Evolutionary conservation across 2,329 filamentous ascomycete genomes (phyloP), one percentile per base, ranked within the genome.

Genomic region (Aspergillus carbonarius): DNA sequence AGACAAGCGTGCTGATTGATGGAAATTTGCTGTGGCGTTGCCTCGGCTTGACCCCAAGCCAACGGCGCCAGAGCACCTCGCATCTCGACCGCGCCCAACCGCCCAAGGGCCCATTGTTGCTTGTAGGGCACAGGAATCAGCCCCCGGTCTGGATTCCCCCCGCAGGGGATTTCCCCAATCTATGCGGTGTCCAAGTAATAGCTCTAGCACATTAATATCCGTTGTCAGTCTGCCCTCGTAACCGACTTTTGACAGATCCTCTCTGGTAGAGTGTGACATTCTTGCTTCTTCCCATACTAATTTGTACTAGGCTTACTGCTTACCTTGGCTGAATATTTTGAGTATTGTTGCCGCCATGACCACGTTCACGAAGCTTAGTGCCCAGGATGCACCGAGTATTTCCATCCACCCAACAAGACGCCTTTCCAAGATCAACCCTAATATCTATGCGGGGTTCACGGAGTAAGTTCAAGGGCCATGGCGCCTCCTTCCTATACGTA

Each of bases 381-480:
- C 86, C 57, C 80, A 80, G 63, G 83, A 88, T 65, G 81, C 76
- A 60, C 83, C 89, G 48, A 82, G 82, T 64, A 89, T 92, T 68
- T 83, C 83, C 55, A 78, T 93, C 59, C 85, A 91, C 70, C 79
- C 88, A 5, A 73, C 77, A 15, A 83, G 89, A 72, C 85, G 83
- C 65, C 76, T 93, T 55, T 88, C 88, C 59, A 87, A 87, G 71
- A 91, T 95, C 69, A 87, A 92, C 69, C 85, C 89, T 60, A 91
- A 91, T 70, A 91, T 90, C 68, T 95, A 93, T 81, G 88, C 89
- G 57, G 91, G 90, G 10, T 95, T 95, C 76, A 91, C 88, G 59
- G 91, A 95, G 89, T 91, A 78, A 76, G 85, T 74, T 39, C 25
- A 17, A 17, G 5, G 34, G 1, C 3, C 32, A 17, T 20, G 3